Conservation (phyloP, 1,284 basidiomycete genomes). For the Cystobasidium slooffiae region DNA sequence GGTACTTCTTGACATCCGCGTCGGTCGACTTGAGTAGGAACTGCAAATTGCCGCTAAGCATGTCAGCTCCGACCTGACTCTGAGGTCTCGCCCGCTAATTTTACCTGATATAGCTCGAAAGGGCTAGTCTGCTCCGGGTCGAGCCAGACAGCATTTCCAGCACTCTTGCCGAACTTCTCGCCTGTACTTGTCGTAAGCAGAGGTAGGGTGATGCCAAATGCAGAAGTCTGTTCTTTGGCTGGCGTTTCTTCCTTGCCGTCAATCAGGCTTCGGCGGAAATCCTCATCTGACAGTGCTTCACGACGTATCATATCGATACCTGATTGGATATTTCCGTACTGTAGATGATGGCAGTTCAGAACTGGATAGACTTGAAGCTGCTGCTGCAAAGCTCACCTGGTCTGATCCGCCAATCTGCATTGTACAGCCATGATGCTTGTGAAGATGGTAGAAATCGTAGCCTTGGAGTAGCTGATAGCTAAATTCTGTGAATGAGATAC, state of each 20-base stretch:
- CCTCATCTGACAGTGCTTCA: constrained; percentile 31
- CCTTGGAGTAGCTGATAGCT: constrained; percentile 96
- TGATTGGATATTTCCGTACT: constrained; percentile 39
- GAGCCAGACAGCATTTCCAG: constrained; percentile 94
- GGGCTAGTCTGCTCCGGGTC: constrained; percentile 74
- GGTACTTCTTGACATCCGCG: constrained; percentile 76
- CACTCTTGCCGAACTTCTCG: constrained; percentile 96
- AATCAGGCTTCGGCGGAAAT: constrained; percentile 40
- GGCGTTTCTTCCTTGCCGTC: constrained; percentile 42
- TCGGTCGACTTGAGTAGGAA: constrained; percentile 87
- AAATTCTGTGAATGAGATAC: constrained; percentile 97
- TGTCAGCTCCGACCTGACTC: constrained; percentile 8
- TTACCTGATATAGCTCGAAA: constrained; percentile 89
- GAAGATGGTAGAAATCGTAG: constrained; percentile 85
- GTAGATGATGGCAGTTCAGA: not conserved
- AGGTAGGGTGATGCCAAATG: constrained; percentile 89
- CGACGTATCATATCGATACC: constrained; percentile 51
- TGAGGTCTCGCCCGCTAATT: constrained; percentile 45
- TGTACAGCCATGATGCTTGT: constrained; percentile 71
- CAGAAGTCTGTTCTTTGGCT: constrained; percentile 58
- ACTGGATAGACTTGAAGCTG: constrained; percentile 52
- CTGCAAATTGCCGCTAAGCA: constrained; percentile 60
- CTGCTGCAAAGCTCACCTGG: constrained; percentile 98
- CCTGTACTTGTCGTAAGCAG: constrained; percentile 87
- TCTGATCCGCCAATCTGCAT: constrained; percentile 95